Conservation (phyloP, 148 eudicot genomes). For the Persicaria maculosa region DNA sequence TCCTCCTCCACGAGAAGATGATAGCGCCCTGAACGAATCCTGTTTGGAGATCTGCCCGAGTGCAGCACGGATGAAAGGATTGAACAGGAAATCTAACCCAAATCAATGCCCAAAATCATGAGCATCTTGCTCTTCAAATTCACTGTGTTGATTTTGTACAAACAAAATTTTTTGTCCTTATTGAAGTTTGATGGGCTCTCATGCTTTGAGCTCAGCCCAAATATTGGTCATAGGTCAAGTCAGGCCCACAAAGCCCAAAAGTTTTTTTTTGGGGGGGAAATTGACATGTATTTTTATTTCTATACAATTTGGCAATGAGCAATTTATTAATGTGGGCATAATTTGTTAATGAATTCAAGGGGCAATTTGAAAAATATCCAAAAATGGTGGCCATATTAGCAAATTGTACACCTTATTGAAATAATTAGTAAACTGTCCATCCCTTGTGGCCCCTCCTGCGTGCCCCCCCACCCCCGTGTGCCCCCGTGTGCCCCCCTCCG, state of each 20-base stretch:
- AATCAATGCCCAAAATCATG: slow-evolving; percentile 63
- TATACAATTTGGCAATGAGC: too few species aligned
- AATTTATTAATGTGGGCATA: too few species aligned
- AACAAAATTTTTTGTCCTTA: neutral
- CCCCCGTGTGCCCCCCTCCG: too few species aligned
- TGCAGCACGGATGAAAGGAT: slow-evolving; percentile 31
- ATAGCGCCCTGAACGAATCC: slow-evolving; percentile 54
- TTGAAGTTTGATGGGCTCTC: neutral
- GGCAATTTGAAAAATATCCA: too few species aligned
- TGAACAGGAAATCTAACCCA: slow-evolving; percentile 5
- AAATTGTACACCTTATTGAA: too few species aligned
- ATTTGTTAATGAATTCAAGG: too few species aligned
- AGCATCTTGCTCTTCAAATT: neutral
- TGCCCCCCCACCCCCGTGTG: too few species aligned
- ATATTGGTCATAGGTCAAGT: neutral
- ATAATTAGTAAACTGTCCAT: too few species aligned
- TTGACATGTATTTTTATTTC: too few species aligned
- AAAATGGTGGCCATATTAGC: too few species aligned
- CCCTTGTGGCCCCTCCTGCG: too few species aligned
- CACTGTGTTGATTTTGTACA: neutral
- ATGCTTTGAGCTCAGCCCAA: neutral
- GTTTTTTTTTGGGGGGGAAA: neutral
- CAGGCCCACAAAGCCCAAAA: neutral
- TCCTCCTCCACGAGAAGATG: slow-evolving; percentile 52
- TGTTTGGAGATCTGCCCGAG: slow-evolving; percentile 81